Percentiles rank a stretch among this genome's conserved stretches.
phyloP scores from a whole-genome alignment of 2,329 filamentous ascomycete species.

The Fusarium acutatum region DNA sequence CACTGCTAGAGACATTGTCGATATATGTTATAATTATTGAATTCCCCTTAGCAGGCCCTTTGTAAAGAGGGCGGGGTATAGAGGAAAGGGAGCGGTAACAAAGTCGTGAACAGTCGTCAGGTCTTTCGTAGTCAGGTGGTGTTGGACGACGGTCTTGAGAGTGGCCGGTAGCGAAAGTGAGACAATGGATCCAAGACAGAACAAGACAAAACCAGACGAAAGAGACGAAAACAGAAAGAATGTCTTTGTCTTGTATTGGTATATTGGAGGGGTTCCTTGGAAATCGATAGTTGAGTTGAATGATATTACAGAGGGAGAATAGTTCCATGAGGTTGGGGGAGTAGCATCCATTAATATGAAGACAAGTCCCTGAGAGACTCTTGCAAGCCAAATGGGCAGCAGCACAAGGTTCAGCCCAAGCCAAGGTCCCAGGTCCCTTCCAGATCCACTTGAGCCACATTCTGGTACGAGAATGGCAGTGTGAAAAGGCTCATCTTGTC shows the following conservation, averaged over 20 bases:
- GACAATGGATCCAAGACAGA: slow-evolving; percentile 30
- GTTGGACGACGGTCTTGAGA: slow-evolving; percentile 20
- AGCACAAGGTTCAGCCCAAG: slow-evolving; percentile 30
- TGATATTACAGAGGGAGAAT: slow-evolving; percentile 22
- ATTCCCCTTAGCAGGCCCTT: slow-evolving; percentile 30
- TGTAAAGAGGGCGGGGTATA: slow-evolving; percentile 16
- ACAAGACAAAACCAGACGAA: slow-evolving; percentile 32
- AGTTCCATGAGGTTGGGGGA: slow-evolving; percentile 26
- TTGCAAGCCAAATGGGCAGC: slow-evolving; percentile 14
- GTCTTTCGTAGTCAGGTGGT: slow-evolving; percentile 16
- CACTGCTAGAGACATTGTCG: slow-evolving; percentile 38
- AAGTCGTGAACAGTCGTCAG: slow-evolving; percentile 27
- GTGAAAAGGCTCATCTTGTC: background rate
- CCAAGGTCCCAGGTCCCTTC: slow-evolving; percentile 25
- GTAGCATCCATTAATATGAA: slow-evolving; percentile 39
- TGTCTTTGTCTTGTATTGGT: slow-evolving; percentile 14
- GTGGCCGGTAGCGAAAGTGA: slow-evolving; percentile 32
- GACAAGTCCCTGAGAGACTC: slow-evolving; percentile 13
- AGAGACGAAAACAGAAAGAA: slow-evolving; percentile 35
- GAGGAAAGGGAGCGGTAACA: slow-evolving; percentile 17
- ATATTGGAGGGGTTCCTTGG: background rate
- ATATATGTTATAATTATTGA: slow-evolving; percentile 28
- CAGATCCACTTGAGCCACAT: slow-evolving; percentile 32
- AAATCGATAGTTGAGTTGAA: slow-evolving; percentile 30
- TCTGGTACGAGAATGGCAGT: slow-evolving; percentile 36